Conservation (phyloP, 306 rosid species). For the Prunus kanzakura region DNA sequence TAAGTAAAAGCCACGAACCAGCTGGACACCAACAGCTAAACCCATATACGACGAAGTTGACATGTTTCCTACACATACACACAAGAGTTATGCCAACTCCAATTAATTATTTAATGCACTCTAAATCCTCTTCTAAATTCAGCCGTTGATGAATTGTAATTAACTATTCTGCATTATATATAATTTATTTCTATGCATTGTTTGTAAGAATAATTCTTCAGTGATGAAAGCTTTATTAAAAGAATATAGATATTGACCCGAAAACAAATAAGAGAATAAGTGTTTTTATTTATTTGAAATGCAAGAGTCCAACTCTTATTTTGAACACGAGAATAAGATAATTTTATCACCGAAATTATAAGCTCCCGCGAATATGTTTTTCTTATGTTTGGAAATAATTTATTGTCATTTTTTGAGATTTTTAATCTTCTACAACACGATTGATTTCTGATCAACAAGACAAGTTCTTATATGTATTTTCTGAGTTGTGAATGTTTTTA, state of each 20-base stretch:
- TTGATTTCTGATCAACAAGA: neutral
- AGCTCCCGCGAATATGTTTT: no score
- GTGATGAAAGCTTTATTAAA: no score
- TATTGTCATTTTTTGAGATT: neutral
- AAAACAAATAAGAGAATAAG: no score
- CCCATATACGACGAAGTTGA: neutral
- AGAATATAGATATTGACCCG: no score
- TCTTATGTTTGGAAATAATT: neutral
- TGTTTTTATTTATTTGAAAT: no score
- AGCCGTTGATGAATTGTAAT: neutral
- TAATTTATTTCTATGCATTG: neutral
- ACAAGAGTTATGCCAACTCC: neutral
- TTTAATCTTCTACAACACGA: no score
- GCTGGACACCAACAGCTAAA: constrained; percentile 34
- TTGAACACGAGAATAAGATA: no score
- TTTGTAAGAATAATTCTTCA: no score
- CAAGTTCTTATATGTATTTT: neutral
- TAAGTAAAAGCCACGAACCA: constrained; percentile 38
- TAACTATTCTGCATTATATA: neutral
- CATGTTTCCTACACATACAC: neutral
- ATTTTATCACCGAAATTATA: neutral
- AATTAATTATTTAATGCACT: no score
- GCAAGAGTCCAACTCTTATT: no score
- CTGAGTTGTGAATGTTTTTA: neutral
- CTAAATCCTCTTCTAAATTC: neutral